Percentiles rank a stretch among this genome's conserved stretches.
Evolutionary conservation across 495 filamentous ascomycete species (phyloP).

Genomic region (Clohesyomyces aquaticus): DNA sequence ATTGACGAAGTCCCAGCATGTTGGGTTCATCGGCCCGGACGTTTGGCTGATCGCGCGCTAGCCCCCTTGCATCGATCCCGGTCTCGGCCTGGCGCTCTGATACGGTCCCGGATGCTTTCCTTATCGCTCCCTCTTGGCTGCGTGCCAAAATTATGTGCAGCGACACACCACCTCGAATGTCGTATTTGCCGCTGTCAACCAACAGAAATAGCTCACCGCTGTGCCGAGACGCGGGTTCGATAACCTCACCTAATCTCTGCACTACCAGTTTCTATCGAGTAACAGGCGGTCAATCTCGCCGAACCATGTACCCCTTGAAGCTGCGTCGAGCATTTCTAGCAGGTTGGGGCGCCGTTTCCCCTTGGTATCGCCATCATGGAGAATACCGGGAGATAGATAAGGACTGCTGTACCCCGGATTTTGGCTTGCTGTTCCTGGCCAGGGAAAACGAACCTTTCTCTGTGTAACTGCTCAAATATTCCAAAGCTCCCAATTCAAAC

Average conservation of each 20-base stretch:
- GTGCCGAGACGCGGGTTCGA: constrained; percentile 22
- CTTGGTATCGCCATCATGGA: constrained; percentile 6
- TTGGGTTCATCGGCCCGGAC: no score
- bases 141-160: background rate
- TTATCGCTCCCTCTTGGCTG: constrained; percentile 30
- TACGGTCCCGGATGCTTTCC: background rate
- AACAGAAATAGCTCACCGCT: constrained; percentile 2
- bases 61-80: constrained; percentile 20
- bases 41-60: constrained; percentile 19
- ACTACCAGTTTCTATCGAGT: constrained; percentile 40
- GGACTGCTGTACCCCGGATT: constrained; percentile 38
- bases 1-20: no score
- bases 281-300: constrained; percentile 18
- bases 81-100: constrained; percentile 20
- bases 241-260: constrained; percentile 35
- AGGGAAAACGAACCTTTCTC: constrained; percentile 34
- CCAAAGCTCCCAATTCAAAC: background rate
- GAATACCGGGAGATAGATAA: constrained; percentile 32
- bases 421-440: constrained; percentile 21
- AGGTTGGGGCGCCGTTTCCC: no score
- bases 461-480: background rate
- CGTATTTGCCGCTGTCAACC: constrained; percentile 1
- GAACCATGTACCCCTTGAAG: constrained; percentile 8
- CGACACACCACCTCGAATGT: constrained; percentile 4
- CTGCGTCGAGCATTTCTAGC: constrained; percentile 2